Percentiles rank a stretch among this genome's conserved stretches.
These are phyloP conservation scores for Rusavskia elegans DNA, from an alignment of 495 filamentous ascomycete species.

Conservation along the genomic window DNA sequence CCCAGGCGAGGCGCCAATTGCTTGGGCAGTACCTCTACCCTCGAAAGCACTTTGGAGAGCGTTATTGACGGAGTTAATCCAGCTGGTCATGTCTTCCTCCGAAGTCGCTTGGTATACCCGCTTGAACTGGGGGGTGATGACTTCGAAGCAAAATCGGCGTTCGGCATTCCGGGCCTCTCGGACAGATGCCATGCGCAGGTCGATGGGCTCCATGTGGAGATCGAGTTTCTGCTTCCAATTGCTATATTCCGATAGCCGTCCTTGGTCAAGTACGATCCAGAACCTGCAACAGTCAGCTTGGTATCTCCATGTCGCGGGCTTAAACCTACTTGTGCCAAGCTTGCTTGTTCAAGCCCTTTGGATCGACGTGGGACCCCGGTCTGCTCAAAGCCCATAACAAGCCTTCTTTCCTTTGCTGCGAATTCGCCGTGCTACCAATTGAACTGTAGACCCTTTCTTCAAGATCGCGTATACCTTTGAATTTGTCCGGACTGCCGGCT, in stretches of 20 bases:
- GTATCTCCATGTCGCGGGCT: not conserved
- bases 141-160: conserved; percentile 92
- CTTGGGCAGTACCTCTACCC: conserved; percentile 41
- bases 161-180: conserved; percentile 89
- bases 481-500: conserved; percentile 42
- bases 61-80: conserved; percentile 96
- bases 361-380: conserved; percentile 88
- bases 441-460: conserved; percentile 56
- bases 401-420: conserved; percentile 68
- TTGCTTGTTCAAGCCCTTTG: conserved; percentile 86
- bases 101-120: conserved; percentile 96
- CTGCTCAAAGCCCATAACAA: conserved; percentile 86
- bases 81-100: conserved; percentile 93
- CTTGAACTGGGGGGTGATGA: conserved; percentile 93
- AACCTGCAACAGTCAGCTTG: conserved; percentile 40
- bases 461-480: conserved; percentile 77
- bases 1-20: conserved; percentile 28
- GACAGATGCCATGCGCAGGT: conserved; percentile 91
- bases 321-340: conserved; percentile 93
- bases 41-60: conserved; percentile 92
- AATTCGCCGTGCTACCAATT: conserved; percentile 21
- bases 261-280: conserved; percentile 96
- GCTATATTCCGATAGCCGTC: conserved; percentile 91
- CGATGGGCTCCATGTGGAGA: conserved; percentile 95
- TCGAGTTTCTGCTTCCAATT: conserved; percentile 98